phyloP scores from a whole-genome alignment of 352 stramenopile species.

The Pythium phragmitis region DNA sequence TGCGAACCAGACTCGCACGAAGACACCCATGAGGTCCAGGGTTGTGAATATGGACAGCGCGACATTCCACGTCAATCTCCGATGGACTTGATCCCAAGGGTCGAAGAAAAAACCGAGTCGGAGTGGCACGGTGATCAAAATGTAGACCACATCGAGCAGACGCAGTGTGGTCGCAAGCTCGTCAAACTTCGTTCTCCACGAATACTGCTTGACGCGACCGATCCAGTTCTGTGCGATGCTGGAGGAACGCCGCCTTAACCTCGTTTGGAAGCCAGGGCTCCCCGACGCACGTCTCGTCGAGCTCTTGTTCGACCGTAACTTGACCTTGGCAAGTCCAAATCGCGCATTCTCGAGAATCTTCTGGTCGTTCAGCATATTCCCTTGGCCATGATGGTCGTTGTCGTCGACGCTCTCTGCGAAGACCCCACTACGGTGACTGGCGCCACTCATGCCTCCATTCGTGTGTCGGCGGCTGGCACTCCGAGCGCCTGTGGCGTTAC shows the following conservation, averaged over 20 bases:
- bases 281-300: not conserved
- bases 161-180: slow-evolving; percentile 5
- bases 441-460: slow-evolving; percentile 13
- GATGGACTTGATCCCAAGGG: slow-evolving; percentile 26
- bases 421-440: slow-evolving; percentile 17
- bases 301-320: slow-evolving; percentile 13
- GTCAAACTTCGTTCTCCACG: not conserved
- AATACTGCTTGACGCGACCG: not conserved
- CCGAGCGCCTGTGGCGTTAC: not conserved
- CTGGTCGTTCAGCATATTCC: slow-evolving; percentile 16
- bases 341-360: slow-evolving; percentile 25
- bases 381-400: slow-evolving; percentile 12
- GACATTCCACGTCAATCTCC: slow-evolving; percentile 20
- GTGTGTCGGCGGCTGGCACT: slow-evolving; percentile 4
- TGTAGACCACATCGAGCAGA: slow-evolving; percentile 34
- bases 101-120: slow-evolving; percentile 48
- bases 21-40: slow-evolving; percentile 21
- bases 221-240: slow-evolving; percentile 2
- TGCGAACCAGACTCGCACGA: slow-evolving; percentile 1
- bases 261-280: not conserved
- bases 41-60: slow-evolving; percentile 31
- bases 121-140: slow-evolving; percentile 33
- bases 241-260: not conserved
- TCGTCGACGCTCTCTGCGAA: slow-evolving; percentile 24
- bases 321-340: slow-evolving; percentile 22